phyloP scores from a whole-genome alignment of 495 filamentous ascomycete species.

The Trichodelitschia bisporula region DNA sequence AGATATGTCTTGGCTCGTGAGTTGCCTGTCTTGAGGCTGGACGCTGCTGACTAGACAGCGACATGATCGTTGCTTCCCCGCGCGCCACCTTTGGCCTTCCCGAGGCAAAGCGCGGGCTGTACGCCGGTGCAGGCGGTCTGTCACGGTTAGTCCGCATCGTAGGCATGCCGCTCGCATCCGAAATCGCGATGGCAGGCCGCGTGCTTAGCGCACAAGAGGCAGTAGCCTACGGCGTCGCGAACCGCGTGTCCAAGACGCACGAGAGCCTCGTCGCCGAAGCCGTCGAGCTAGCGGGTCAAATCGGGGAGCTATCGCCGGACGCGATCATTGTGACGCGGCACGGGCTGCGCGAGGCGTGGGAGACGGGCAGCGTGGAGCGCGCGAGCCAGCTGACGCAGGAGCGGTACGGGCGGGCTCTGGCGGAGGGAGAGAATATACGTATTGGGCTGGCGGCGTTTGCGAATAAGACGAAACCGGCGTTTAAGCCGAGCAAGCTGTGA shows the following conservation, averaged over 20 bases:
- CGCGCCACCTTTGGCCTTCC: constrained; percentile 11
- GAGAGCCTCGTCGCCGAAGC: constrained; percentile 11
- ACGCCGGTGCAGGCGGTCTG: constrained; percentile 11
- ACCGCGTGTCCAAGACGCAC: constrained; percentile 8
- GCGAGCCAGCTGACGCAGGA: constrained; percentile 9
- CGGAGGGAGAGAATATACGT: constrained; percentile 9
- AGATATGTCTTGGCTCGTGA: constrained; percentile 8
- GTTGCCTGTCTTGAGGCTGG: not conserved
- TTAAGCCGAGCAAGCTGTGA: constrained; percentile 11
- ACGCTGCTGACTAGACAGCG: constrained; percentile 5
- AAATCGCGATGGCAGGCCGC: constrained; percentile 10
- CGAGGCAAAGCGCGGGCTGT: constrained; percentile 13
- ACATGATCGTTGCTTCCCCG: constrained; percentile 13
- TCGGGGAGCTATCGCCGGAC: constrained; percentile 11
- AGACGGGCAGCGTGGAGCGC: constrained; percentile 10
- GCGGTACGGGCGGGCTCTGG: constrained; percentile 7
- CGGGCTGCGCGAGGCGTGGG: constrained; percentile 11
- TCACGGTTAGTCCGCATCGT: constrained; percentile 11
- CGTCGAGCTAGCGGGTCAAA: constrained; percentile 8
- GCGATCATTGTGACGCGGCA: constrained; percentile 11
- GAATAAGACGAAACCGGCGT: constrained; percentile 11
- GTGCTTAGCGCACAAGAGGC: constrained; percentile 10
- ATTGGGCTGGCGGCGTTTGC: constrained; percentile 11
- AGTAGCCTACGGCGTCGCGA: constrained; percentile 8
- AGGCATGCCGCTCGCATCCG: constrained; percentile 10